A percentile compares a stretch with the other conserved stretches of the same genome.
phyloP scores from a whole-genome alignment of 306 rosid species.

The Quercus dentata region DNA sequence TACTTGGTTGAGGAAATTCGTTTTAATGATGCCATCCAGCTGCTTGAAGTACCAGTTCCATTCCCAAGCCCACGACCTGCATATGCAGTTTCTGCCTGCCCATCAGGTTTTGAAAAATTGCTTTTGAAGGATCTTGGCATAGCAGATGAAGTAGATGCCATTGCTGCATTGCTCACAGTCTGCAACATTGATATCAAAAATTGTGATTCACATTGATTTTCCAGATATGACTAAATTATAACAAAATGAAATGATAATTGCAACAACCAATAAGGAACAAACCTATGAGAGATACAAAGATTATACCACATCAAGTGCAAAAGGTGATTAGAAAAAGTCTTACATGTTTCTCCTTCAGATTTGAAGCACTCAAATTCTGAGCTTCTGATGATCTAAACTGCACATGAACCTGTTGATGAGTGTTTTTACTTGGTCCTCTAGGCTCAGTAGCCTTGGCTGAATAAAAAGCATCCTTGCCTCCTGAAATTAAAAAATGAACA shows the following conservation, averaged over 20 bases:
- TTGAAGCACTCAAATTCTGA: constrained; percentile 34
- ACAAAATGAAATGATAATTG: constrained; percentile 10
- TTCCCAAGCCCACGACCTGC: constrained; percentile 33
- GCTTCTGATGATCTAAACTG: constrained; percentile 39
- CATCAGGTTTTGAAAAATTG: constrained; percentile 32
- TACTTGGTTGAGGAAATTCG: constrained; percentile 54
- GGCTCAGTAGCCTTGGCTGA: constrained; percentile 29
- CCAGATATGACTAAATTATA: constrained; percentile 7
- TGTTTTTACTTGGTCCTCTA: constrained; percentile 29
- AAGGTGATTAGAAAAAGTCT: constrained; percentile 22
- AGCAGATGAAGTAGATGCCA: constrained; percentile 35
- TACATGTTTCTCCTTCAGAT: constrained; percentile 38
- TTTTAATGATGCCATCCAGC: constrained; percentile 55
- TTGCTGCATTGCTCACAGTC: constrained; percentile 33
- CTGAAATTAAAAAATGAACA: constrained; percentile 34
- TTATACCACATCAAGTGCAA: background rate
- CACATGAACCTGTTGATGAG: constrained; percentile 26
- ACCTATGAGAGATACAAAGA: background rate
- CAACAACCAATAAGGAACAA: constrained; percentile 9
- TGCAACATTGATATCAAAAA: constrained; percentile 34
- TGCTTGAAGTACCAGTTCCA: constrained; percentile 45
- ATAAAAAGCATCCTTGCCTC: constrained; percentile 16
- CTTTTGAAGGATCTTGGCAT: constrained; percentile 26
- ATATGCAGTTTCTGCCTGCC: constrained; percentile 30
- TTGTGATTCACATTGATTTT: constrained; percentile 2